phyloP scores from a whole-genome alignment of 108 stramenopile genomes.

The Stephanodiscus minutulus region DNA sequence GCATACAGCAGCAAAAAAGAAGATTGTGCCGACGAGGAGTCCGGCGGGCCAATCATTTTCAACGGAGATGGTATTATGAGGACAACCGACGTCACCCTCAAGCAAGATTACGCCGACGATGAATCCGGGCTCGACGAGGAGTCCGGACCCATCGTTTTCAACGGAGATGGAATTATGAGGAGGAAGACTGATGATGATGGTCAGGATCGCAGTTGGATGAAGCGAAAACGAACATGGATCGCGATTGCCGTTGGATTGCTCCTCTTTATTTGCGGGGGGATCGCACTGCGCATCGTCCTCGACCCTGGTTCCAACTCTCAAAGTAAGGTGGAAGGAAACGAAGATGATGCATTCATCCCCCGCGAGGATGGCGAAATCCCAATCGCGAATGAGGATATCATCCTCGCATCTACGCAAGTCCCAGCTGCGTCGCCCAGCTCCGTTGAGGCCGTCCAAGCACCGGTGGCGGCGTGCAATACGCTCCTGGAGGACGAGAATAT shows the following conservation, averaged over 20 bases:
- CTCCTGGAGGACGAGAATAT: neutral
- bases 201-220: neutral
- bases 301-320: neutral
- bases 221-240: neutral
- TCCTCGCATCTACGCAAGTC: conserved; percentile 2
- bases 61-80: neutral
- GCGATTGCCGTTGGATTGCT: neutral
- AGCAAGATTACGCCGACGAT: neutral
- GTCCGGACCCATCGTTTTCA: neutral
- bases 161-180: neutral
- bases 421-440: neutral
- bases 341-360: neutral
- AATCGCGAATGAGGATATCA: neutral
- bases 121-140: neutral
- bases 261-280: neutral
- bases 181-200: neutral
- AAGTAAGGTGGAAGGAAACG: too few species aligned
- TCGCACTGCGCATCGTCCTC: neutral
- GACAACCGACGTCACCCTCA: neutral
- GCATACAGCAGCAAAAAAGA: neutral
- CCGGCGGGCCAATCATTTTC: neutral
- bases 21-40: neutral
- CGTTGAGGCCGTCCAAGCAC: neutral
- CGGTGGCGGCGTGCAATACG: conserved; percentile 6
- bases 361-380: conserved; percentile 4